Evolutionary conservation across 2,329 filamentous ascomycete species (phyloP), one percentile per base, ranked within the genome.

Genomic region (Cryphonectria japonica): DNA sequence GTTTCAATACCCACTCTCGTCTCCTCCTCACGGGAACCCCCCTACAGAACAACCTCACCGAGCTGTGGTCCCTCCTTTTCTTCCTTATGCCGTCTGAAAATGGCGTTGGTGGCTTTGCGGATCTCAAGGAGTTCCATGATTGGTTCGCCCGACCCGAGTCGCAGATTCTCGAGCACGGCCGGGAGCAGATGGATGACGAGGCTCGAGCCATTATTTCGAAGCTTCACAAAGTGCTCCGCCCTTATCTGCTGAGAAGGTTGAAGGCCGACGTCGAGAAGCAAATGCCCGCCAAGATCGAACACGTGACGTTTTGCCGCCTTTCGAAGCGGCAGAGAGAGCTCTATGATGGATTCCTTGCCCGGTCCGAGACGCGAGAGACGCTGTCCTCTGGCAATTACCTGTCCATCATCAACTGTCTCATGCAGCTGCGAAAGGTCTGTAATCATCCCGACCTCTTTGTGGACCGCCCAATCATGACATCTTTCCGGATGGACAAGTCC

Each of bases 201-300:
- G 94, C 95, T 16, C 93, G 94, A 76, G 92, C 92, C 70, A 95
- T 98, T 75, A 97, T 99, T 74, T 90, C 91, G 62, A 97, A 98
- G 79, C 87, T 99, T 5, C 97, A 99, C 83, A 94, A 97, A 75
- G 94, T 98, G 32, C 85, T 99, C 13, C 90, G 97, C 1, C 96
- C 96, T 0, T 98, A 98, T 78, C 87, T 99, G 14, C 86, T 99
- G 8, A 91, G 96, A 67, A 90, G 96, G 69, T 84, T 99, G 70
- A 99, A 99, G 82, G 93, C 94, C 61, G 96, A 99, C 78, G 96
- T 99, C 7, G 97, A 99, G 83, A 98, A 98, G 83, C 96, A 99
- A 79, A 97, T 99, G 93, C 96, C 97, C 0, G 95, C 90, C 73
- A 99, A 99, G 80, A 97, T 97, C 78, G 97, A 99, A 80, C 95